Conservation (phyloP, 148 eudicot species). For the Chenopodium formosanum region DNA sequence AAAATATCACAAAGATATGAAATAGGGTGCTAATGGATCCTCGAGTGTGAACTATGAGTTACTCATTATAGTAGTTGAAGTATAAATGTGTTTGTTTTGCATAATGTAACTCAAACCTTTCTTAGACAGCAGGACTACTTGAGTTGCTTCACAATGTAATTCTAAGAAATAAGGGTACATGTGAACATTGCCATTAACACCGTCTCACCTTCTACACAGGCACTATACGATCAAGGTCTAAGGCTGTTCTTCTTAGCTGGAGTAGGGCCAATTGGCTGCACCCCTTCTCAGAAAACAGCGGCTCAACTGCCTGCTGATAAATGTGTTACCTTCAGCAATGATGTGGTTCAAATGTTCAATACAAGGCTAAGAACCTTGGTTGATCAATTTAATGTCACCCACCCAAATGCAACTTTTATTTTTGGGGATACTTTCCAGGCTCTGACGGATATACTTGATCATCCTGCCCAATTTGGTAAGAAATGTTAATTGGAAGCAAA, state of each 20-base stretch:
- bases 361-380: constrained; percentile 41
- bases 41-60: no score
- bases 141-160: not conserved
- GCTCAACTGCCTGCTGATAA: constrained; percentile 34
- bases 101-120: not conserved
- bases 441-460: constrained; percentile 46
- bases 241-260: constrained; percentile 61
- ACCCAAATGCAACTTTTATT: constrained; percentile 44
- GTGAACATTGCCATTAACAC: not conserved
- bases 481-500: not conserved
- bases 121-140: no score
- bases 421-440: constrained; percentile 63
- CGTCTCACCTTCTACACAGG: constrained; percentile 11
- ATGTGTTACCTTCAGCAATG: constrained; percentile 48
- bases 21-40: no score
- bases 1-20: no score
- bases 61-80: no score
- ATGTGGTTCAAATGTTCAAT: constrained; percentile 55
- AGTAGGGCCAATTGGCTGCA: constrained; percentile 70
- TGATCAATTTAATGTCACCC: constrained; percentile 48
- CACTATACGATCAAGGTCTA: constrained; percentile 52
- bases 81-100: no score
- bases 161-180: not conserved
- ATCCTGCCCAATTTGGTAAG: constrained; percentile 53
- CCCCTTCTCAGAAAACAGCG: constrained; percentile 52